phyloP scores from a whole-genome alignment of 2,329 filamentous ascomycete species.

The Bipolaris oryzae region DNA sequence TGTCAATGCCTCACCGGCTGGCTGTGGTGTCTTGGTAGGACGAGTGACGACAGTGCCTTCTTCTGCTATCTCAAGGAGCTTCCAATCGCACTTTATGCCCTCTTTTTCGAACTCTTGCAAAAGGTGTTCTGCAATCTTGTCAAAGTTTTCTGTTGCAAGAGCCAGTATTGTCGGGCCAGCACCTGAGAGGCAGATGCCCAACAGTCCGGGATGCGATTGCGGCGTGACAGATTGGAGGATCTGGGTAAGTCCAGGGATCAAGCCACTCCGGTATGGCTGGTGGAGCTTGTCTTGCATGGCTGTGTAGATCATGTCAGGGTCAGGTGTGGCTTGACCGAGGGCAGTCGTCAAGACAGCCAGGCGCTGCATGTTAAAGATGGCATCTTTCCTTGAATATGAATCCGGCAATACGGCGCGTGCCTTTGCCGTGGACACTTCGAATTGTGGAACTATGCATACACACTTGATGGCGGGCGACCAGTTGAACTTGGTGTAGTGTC shows the following conservation, averaged over 20 bases:
- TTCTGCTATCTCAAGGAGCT: constrained; percentile 84
- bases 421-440: constrained; percentile 92
- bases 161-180: constrained; percentile 95
- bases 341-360: constrained; percentile 90
- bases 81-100: constrained; percentile 82
- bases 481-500: constrained; percentile 92
- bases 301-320: constrained; percentile 92
- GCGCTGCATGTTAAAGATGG: constrained; percentile 95
- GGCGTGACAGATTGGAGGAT: constrained; percentile 92
- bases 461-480: constrained; percentile 97
- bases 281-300: constrained; percentile 99
- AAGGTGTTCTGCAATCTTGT: constrained; percentile 80
- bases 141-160: constrained; percentile 87
- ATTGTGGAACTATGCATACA: constrained; percentile 93
- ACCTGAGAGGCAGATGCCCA: constrained; percentile 93
- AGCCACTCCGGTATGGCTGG: constrained; percentile 88
- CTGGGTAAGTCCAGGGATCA: constrained; percentile 90
- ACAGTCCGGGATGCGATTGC: constrained; percentile 80
- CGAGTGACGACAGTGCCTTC: constrained; percentile 60
- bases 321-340: constrained; percentile 85
- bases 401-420: constrained; percentile 84
- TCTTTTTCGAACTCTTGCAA: constrained; percentile 74
- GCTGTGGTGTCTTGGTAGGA: constrained; percentile 23
- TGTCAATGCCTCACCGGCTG: constrained; percentile 62
- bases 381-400: constrained; percentile 78